phyloP scores from a whole-genome alignment of 108 stramenopile species.

The Parietichytrium sp. region DNA sequence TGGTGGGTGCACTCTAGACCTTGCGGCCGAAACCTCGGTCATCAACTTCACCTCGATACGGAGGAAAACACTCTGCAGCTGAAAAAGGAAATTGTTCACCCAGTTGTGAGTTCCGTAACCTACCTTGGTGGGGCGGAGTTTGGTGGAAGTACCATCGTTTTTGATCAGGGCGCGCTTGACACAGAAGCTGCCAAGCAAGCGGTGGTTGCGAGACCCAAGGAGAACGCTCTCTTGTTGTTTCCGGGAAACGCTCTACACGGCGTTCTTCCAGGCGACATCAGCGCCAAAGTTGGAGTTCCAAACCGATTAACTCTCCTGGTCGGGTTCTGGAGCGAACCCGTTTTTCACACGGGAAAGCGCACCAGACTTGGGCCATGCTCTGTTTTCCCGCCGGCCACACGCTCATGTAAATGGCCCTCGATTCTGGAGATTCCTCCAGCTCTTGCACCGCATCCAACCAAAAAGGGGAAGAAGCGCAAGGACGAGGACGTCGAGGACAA shows the following conservation, averaged over 20 bases:
- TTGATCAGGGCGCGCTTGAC: constrained; percentile 75
- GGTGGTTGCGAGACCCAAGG: constrained; percentile 62
- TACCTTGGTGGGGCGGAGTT: constrained; percentile 70
- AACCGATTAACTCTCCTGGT: constrained; percentile 74
- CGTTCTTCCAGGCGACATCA: constrained; percentile 67
- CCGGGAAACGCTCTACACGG: constrained; percentile 79
- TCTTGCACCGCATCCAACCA: neutral
- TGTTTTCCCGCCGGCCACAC: constrained; percentile 66
- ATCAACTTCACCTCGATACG: constrained; percentile 82
- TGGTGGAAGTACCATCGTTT: constrained; percentile 72
- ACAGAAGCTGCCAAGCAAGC: constrained; percentile 55
- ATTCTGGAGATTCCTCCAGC: neutral
- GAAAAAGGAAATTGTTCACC: constrained; percentile 71
- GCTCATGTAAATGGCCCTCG: constrained; percentile 5
- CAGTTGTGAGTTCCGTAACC: constrained; percentile 70
- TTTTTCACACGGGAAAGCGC: constrained; percentile 70
- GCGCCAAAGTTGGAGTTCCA: neutral
- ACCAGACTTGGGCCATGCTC: constrained; percentile 74
- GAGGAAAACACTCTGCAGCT: constrained; percentile 72
- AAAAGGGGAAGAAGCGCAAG: no score
- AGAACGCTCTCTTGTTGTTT: constrained; percentile 71
- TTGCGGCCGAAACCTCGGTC: constrained; percentile 74
- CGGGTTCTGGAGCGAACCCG: constrained; percentile 79
- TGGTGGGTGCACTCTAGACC: constrained; percentile 82
- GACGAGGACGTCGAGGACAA: no score